Conservation (phyloP, 768 basidiomycete genomes). For the Mycena latifolia region DNA sequence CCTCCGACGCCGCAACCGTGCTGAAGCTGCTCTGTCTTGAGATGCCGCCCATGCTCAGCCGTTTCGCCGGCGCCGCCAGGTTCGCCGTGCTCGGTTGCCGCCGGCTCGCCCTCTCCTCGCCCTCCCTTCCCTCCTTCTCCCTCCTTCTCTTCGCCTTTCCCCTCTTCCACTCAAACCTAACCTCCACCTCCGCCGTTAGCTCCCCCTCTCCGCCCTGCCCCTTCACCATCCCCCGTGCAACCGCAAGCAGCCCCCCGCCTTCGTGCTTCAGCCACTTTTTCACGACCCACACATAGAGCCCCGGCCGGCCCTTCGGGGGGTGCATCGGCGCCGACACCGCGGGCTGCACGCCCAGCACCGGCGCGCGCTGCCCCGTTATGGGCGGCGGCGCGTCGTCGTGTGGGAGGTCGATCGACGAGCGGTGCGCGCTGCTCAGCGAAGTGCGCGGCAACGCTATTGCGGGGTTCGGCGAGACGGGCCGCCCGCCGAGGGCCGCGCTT, state of each 20-base stretch:
- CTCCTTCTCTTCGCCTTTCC: constrained; percentile 48
- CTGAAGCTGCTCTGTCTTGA: constrained; percentile 53
- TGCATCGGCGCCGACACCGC: constrained; percentile 31
- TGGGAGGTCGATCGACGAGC: constrained; percentile 33
- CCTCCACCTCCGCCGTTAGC: constrained; percentile 65
- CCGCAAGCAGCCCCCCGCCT: constrained; percentile 57
- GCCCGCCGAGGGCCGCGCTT: constrained; percentile 3
- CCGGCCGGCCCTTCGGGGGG: constrained; percentile 47
- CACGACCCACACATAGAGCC: constrained; percentile 83
- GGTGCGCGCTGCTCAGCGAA: constrained; percentile 31
- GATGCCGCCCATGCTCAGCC: constrained; percentile 51
- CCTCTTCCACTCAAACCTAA: constrained; percentile 85
- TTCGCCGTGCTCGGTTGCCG: constrained; percentile 22
- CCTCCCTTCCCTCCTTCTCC: constrained; percentile 37
- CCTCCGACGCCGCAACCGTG: constrained; percentile 44
- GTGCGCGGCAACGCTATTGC: constrained; percentile 17
- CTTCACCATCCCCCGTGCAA: constrained; percentile 34
- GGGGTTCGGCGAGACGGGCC: constrained; percentile 15
- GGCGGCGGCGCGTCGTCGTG: no score
- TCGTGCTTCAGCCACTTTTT: constrained; percentile 76
- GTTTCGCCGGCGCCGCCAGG: constrained; percentile 34
- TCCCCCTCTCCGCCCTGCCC: constrained; percentile 28
- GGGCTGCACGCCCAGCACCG: constrained; percentile 31
- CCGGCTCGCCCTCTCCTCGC: constrained; percentile 18
- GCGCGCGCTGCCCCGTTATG: neutral